phyloP scores from a whole-genome alignment of 805 yeast genomes.

The Ogataea glucozyma region DNA sequence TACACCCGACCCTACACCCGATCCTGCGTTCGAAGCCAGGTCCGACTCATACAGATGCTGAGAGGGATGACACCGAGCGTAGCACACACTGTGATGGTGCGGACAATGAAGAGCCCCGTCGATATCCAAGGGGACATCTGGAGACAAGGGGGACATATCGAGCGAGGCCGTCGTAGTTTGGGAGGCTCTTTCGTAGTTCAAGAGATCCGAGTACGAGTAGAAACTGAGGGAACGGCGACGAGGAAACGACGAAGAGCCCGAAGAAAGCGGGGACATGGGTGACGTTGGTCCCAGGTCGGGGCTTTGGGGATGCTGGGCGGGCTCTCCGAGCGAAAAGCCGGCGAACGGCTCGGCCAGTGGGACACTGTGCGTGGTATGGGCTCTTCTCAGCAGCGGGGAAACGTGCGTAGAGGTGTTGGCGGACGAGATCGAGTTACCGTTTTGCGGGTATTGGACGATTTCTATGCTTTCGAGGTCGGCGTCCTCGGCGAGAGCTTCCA shows the following conservation, averaged over 20 bases:
- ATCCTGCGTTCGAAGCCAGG: no score
- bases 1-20: no score
- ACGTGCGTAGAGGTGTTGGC: constrained; percentile 2
- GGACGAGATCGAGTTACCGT: no score
- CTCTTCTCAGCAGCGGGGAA: constrained; percentile 8
- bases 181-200: constrained; percentile 29
- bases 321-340: constrained; percentile 6
- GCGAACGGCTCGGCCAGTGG: constrained; percentile 6
- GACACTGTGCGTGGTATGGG: no score
- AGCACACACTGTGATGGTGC: no score
- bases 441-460: constrained; percentile 51
- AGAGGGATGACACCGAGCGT: no score
- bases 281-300: background rate
- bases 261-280: constrained; percentile 2
- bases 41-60: no score
- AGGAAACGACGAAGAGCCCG: background rate
- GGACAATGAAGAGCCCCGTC: no score
- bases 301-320: background rate
- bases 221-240: constrained; percentile 33
- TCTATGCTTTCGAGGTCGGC: constrained; percentile 70
- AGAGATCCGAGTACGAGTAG: constrained; percentile 35
- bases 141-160: constrained; percentile 2
- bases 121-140: background rate
- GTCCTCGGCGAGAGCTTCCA: constrained; percentile 58
- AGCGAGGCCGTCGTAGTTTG: background rate